Base-by-base conservation (phyloP, 306 rosid genomes). In the Rosa chinensis region DNA sequence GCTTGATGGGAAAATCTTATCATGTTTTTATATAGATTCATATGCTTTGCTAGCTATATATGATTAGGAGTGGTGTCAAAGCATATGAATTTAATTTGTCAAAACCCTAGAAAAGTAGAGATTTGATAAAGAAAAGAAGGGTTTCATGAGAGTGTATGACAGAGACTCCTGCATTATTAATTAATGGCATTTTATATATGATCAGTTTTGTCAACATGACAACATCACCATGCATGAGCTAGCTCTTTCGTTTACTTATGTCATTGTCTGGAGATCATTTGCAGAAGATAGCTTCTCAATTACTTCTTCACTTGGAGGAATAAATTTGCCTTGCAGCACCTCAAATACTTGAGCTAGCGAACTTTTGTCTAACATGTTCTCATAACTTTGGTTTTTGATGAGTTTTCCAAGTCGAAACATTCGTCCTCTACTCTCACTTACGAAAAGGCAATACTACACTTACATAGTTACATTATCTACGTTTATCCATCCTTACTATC, bases 41-140 rank as follows among this genome's bases (percentile, higher is more conserved):
- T 40, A 78, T 70, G 35, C 72, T 79, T 64, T 64, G 76, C 48
- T 83, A 87, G 44, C 44, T 32, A 14, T 9, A 32, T 32, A 64
- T 90, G 79, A 93, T 93, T 86, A 90, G 91, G 67, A 91, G 92
- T 87, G 89, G 89, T 71, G 86, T 88, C 83, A 68, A 88, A 89
- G 90, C 80, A 78, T 81, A 70, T 21, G 66, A 81, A 80, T 74
- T 73, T 62, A 6, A 45, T 81, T 81, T 80, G 82, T 81, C 84
- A 84, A 84, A 66, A 48, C 68, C 74, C 63, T 17, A 10, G 25
- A 18, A 62, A 61, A 74, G 43, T 72, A 50, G 63, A 61, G 21
- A 37, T 5, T 70, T 61, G 39, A 58, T n/a, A 66, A 45, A 20
- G 2, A 59, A 37, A 25, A 48, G 23, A 53, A 68, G 58, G 69